Evolutionary conservation across 257 asterid species (phyloP), one percentile per base, ranked within the genome.

Genomic region (Nicotiana undulata): DNA sequence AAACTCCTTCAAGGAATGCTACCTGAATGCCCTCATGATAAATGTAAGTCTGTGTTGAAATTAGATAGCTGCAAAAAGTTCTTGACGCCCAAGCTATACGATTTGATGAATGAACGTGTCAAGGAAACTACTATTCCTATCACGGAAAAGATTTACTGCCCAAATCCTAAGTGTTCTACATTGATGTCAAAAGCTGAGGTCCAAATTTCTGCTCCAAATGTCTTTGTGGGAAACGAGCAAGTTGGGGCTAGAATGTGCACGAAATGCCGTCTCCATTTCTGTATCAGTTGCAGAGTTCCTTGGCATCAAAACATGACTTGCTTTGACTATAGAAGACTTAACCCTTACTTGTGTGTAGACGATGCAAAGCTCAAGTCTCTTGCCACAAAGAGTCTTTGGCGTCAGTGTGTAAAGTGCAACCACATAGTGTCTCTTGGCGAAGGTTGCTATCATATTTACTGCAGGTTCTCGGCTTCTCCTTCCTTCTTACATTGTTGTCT

Each of bases 1-100:
- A 87, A 90, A 84, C 82, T 92, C 86, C 94, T 85, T 81, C 89
- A 82, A 12, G 88, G 88, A 13, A 72, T 12, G 58, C 6, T 85
- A 7, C 88, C 90, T 3, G 79, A 79, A 16, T 87, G 90, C 22
- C 90, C 88, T 63, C 86, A 84, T 75, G 85, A 85, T 24, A 68
- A 59, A 46, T 87, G 90, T 63, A 31, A 31, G 46, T 77, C 81
- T 4, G 77, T 83, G 28, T 75, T 85, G 24, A 75, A 81, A 79
- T 3, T 79, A 9, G 85, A 87, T 15, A 81, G 40, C 29, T 87
- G 88, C 83, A 64, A 37, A 29, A 82, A 55, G 76, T 84, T 87
- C 32, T 76, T 87, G 76, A 51, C 80, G 4, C 82, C 70, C 6
- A 74, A 85, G n/a, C 52, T 87, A 81, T 20, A 68, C 64, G 82